Base-by-base conservation (phyloP, 2,329 filamentous ascomycete genomes). In the Microsporum audouinii region DNA sequence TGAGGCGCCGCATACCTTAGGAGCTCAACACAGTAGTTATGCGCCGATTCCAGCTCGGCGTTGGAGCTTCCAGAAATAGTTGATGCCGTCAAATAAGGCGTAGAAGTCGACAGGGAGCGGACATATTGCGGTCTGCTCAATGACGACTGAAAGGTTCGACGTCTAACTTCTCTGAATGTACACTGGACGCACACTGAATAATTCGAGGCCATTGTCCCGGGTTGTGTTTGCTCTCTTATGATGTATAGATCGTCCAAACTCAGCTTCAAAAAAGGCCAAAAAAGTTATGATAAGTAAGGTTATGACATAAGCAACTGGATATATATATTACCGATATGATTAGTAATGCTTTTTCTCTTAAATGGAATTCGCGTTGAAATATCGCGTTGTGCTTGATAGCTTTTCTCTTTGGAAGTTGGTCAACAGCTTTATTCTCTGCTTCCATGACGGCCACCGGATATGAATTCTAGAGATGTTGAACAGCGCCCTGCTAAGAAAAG, bases 401-500 rank as follows among this genome's bases (percentile, higher is more conserved):
- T 17, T 17, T 17, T 17, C 17, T 17, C 17, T 49, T 49, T 33
- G 29, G 49, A n/a, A 55, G 29, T 17, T 27, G 23, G n/a, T 27
- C 12, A 17, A 47, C 43, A 23, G 8, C 6, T 31, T 34, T 23
- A 14, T 5, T 34, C 1, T 55, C 31, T 23, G 49, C 31, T 55
- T 36, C 49, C 49, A 57, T 57, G 55, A 39, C 55, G 12, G n/a
- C 55, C 55, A 41, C 36, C 34, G 17, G 59, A 41, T 49, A 77
- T 77, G 75, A 70, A 67, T 61, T 69, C 68, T 47, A 67, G 69
- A 66, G 73, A 78, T 61, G 69, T 79, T 53, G 77, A 82, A 57
- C 76, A 82, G 51, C 74, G 80, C 23, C 84, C 84, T 3, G 71
- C 73, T 29, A 87, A 87, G 72, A 85, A 84, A 72, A 77, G 82